Evolutionary conservation across 2,329 filamentous ascomycete genomes (phyloP), one percentile per base, ranked within the genome.

Genomic region (Paracoccidioides brasiliensis): DNA sequence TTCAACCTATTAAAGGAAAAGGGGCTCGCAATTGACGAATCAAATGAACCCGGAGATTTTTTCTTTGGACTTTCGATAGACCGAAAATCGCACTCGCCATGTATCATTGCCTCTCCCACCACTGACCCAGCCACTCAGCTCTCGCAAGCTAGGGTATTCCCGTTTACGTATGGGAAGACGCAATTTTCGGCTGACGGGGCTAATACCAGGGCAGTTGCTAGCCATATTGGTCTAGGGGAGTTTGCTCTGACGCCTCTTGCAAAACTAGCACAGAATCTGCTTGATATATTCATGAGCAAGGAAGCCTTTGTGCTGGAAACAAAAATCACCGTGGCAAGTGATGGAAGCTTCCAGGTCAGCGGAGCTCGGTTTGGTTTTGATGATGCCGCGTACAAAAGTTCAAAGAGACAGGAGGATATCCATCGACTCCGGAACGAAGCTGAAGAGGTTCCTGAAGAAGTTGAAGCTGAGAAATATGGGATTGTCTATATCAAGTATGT

Each of bases 401-500:
- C 75, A 1, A 76, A 76, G n/a, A 78, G 84, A 1, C 83, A 87
- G 58, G 68, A 72, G 43, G 78, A 80, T 49, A 72, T 87, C 33
- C 83, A 85, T 62, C 67, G 69, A 5, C 70, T 84, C 10, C 76
- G 83, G 30, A 76, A 81, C 57, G 69, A 70, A 32, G 66, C 73
- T 3, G 64, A 71, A 4, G 77, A 83, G 63, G 76, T 81, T 8
- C 68, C 75, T 0, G 75, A 76, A 51, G 83, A 85, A 63, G 70
- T 80, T 3, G 79, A 82, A 61, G 84, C 81, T 2, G 83, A 85
- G 65, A 76, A 79, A 56, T 75, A 83, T 56, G 88, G 88, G 3
- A 89, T 95, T 62, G 86, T 93, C 0, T 94, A 90, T 67, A 79
- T 94, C 60, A 84, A 80, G 63, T 76, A 80, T 2, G 67, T 42